Conservation (phyloP, 352 stramenopile species). For the Hyaloperonospora brassicae region DNA sequence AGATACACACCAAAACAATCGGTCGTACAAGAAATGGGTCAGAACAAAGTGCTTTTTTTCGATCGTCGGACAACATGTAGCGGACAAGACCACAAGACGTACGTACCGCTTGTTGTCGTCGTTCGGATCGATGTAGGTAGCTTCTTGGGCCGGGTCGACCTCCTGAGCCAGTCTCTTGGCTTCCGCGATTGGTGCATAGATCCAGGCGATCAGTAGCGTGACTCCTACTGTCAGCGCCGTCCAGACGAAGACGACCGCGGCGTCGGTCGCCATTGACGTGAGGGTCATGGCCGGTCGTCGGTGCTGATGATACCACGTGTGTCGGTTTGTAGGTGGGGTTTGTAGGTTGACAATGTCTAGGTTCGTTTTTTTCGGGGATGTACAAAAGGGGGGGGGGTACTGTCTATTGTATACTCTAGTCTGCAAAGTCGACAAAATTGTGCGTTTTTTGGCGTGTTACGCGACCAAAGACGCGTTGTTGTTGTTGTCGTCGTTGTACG, state of each 20-base stretch:
- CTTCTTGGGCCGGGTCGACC: slow-evolving; percentile 45
- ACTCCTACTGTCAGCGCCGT: slow-evolving; percentile 21
- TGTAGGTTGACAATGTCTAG: too few relatives aligned
- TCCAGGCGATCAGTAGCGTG: slow-evolving; percentile 43
- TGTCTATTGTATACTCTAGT: neutral
- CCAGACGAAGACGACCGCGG: slow-evolving; percentile 14
- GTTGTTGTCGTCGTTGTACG: slow-evolving; percentile 7
- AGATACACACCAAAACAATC: too few relatives aligned
- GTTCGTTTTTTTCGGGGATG: too few relatives aligned
- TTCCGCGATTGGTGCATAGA: slow-evolving; percentile 45
- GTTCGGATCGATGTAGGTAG: slow-evolving; percentile 50
- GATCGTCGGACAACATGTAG: too few relatives aligned
- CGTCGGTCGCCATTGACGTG: slow-evolving; percentile 12
- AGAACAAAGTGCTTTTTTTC: neutral
- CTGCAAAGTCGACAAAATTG: slow-evolving; percentile 6
- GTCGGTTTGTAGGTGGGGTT: slow-evolving; percentile 3
- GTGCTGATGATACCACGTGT: slow-evolving; percentile 12
- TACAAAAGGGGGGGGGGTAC: neutral
- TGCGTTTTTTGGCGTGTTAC: slow-evolving; percentile 9
- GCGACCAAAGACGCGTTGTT: slow-evolving; percentile 16
- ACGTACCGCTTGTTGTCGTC: slow-evolving; percentile 32
- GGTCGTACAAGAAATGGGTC: neutral
- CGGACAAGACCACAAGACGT: neutral
- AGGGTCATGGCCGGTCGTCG: slow-evolving; percentile 6
- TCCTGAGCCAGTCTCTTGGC: slow-evolving; percentile 43